Percentiles rank a stretch among this genome's conserved stretches.
Conservation (phyloP, 2,329 filamentous ascomycete species). For the Arthroderma sp. region DNA sequence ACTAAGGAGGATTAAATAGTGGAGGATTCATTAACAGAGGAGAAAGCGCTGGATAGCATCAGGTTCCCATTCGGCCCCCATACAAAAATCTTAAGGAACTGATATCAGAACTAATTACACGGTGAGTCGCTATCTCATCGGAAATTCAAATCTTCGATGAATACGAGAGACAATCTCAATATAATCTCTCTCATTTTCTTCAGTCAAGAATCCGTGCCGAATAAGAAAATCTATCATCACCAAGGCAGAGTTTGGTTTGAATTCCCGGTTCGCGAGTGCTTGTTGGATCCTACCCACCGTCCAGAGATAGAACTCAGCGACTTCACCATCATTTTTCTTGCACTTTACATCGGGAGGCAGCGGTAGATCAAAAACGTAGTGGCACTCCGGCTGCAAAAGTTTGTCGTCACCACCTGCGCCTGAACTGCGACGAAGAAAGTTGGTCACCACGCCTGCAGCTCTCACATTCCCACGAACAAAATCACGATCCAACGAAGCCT, state of each 20-base stretch:
- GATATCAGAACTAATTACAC: too few relatives aligned
- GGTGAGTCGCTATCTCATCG: background rate
- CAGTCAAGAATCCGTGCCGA: conserved; percentile 18
- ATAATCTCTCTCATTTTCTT: conserved; percentile 18
- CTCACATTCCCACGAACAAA: conserved; percentile 10
- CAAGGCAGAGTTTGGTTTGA: conserved; percentile 22
- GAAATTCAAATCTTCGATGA: conserved; percentile 13
- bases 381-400: conserved; percentile 18
- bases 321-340: conserved; percentile 18
- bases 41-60: too few relatives aligned
- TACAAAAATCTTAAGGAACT: too few relatives aligned
- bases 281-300: conserved; percentile 15
- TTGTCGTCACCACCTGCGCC: conserved; percentile 9
- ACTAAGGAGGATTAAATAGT: too few relatives aligned
- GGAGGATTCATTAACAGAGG: too few relatives aligned
- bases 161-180: conserved; percentile 20
- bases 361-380: conserved; percentile 24
- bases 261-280: conserved; percentile 16
- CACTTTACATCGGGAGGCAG: conserved; percentile 14
- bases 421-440: conserved; percentile 4
- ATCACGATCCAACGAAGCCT: conserved; percentile 14
- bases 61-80: too few relatives aligned
- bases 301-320: conserved; percentile 19
- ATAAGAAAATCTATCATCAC: conserved; percentile 21
- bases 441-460: conserved; percentile 13